A percentile compares a stretch with the other conserved stretches of the same genome.
phyloP scores from a whole-genome alignment of 805 yeast species.

The Metschnikowia bowlesiae region DNA sequence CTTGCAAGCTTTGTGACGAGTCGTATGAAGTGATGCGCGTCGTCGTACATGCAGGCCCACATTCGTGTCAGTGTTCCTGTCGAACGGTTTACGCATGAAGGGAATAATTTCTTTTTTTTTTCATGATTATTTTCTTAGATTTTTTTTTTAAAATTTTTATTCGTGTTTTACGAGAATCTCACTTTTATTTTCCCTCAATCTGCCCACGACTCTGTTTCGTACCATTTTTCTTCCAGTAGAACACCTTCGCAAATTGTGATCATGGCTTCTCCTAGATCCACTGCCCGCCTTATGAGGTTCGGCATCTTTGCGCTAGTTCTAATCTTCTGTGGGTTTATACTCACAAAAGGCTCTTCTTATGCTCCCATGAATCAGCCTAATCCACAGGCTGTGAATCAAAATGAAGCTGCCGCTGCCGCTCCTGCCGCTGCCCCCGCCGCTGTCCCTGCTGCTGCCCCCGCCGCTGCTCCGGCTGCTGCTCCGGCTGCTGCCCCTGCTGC shows the following conservation, averaged over 20 bases:
- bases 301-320: conserved; percentile 44
- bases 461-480: background rate
- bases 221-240: background rate
- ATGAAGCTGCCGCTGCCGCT: background rate
- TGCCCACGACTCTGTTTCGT: background rate
- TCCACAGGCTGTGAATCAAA: background rate
- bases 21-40: background rate
- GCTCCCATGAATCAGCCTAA: conserved; percentile 1
- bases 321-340: conserved; percentile 44
- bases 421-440: background rate
- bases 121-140: background rate
- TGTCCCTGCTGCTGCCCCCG: conserved; percentile 9
- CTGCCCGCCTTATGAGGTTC: conserved; percentile 46
- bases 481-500: background rate
- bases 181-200: background rate
- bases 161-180: background rate
- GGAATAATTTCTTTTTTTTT: background rate
- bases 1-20: background rate
- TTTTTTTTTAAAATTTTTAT: background rate
- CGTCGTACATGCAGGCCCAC: background rate
- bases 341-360: conserved; percentile 44
- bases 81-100: background rate
- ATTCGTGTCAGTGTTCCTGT: conserved; percentile 1
- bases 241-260: background rate
- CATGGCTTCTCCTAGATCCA: conserved; percentile 35